Base-by-base conservation (phyloP, 2,329 filamentous ascomycete genomes). In the Venturia pyrina region DNA sequence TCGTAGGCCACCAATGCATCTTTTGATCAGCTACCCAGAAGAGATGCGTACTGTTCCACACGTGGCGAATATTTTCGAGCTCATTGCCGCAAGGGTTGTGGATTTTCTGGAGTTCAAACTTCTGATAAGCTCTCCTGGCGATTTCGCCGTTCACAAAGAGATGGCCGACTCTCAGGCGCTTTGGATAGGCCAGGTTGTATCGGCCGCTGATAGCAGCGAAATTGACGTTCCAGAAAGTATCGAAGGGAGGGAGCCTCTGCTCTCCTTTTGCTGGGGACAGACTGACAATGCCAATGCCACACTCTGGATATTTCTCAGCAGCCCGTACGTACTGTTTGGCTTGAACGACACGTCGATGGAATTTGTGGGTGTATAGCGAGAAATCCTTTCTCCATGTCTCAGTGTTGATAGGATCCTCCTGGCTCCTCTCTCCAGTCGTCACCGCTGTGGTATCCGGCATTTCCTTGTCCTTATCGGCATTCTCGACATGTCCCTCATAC, bases 1-100 rank as follows among this genome's bases (percentile, higher is more conserved):
- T 68, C 24, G 75, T 72, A 56, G 76, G 72, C 81, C 81, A 83
- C 44, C 71, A 70, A 21, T 46, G 65, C 44, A 69, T 67, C 67
- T 72, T 75, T 21, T 66, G 67, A 21, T 62, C 24, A 15, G 17
- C 11, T 28, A n/a, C 40, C 6, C 6, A 11, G 37, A 62, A 62
- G 37, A 62, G 7, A 17, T 32, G 5, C 5, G 37, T 17, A 10
- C 40, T 17, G n/a, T 2, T 41, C 60, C 60, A 62, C 19, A 34
- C 24, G 15, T 62, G 21, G 5, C 60, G 32, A 28, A 62, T 62
- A 40, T 13, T n/a, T 5, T 62, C 40, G 43, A 46, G 28, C 2
- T 62, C 60, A 19, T 41, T 21, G 34, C 34, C 6, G 34, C 4
- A 19, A 32, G 34, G 59, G 6, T 24, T 40, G n/a, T 6, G 37